These are phyloP conservation scores for Allium fistulosum DNA, from an alignment of 106 monocot genomes.

Conservation along the genomic window DNA sequence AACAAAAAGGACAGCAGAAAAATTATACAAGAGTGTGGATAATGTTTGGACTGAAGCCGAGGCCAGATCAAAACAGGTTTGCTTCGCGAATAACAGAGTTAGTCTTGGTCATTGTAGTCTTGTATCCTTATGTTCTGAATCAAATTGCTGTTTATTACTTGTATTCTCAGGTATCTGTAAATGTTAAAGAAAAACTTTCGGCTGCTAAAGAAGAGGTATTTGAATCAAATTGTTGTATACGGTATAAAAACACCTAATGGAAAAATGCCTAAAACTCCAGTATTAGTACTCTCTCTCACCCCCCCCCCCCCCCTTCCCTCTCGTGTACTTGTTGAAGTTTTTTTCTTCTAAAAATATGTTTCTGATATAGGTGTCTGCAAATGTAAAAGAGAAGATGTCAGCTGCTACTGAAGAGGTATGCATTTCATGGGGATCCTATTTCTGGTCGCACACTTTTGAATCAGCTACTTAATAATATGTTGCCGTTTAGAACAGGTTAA, in stretches of 20 bases:
- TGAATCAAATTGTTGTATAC: no score
- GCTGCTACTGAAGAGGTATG: conserved; percentile 71
- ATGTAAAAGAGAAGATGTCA: conserved; percentile 56
- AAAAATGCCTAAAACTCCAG: no score
- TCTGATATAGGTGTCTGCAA: conserved; percentile 34
- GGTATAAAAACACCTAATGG: no score
- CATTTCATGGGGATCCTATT: conserved; percentile 37
- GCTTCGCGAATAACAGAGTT: conserved; percentile 23
- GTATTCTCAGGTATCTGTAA: conserved; percentile 35
- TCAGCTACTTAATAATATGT: conserved; percentile 5
- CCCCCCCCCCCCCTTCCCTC: no score
- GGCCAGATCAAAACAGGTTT: conserved; percentile 78
- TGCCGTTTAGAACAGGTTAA: conserved; percentile 43
- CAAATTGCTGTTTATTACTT: neutral
- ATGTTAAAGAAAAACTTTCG: conserved; percentile 55
- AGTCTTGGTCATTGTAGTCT: neutral
- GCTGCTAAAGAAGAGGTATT: conserved; percentile 72
- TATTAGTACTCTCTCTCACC: no score
- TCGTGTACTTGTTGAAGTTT: no score
- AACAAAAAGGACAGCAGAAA: conserved; percentile 80
- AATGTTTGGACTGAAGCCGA: conserved; percentile 83
- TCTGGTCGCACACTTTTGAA: neutral
- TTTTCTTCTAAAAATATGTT: no score
- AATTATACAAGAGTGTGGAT: conserved; percentile 72
- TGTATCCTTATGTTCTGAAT: neutral